Evolutionary conservation across 331 rosid species (phyloP).

Genomic region (Spiraea crenata): DNA sequence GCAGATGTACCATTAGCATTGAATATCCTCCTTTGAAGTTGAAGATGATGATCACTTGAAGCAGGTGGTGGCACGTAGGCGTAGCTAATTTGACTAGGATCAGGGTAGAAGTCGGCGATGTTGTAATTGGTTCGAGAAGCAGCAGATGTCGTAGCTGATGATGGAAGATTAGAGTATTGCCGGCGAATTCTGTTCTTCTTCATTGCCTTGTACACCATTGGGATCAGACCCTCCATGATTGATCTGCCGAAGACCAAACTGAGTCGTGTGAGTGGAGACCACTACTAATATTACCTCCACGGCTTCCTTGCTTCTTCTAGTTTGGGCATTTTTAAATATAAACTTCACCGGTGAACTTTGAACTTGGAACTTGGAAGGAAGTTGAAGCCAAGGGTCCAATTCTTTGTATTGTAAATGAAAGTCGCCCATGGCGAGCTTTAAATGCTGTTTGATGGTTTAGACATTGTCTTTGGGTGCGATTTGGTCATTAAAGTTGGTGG

Average conservation of each 20-base stretch:
- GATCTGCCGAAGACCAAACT: not conserved
- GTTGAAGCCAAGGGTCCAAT: too few relatives aligned
- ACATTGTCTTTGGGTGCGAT: not conserved
- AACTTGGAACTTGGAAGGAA: too few relatives aligned
- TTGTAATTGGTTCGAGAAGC: constrained; percentile 10
- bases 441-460: not conserved
- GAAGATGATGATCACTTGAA: not conserved
- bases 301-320: too few relatives aligned
- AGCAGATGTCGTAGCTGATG: not conserved
- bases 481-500: not conserved
- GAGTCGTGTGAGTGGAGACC: too few relatives aligned
- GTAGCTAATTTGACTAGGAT: not conserved
- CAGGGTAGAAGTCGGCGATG: constrained; percentile 27
- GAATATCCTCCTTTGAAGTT: not conserved
- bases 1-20: not conserved
- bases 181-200: constrained; percentile 25
- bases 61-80: not conserved
- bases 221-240: constrained; percentile 45
- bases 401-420: not conserved
- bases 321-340: too few relatives aligned
- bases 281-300: too few relatives aligned
- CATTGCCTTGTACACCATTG: constrained; percentile 39
- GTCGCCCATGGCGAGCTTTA: not conserved
- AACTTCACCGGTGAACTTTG: too few relatives aligned
- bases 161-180: constrained; percentile 24